Evolutionary conservation across 1,139 yeast species (phyloP).

Genomic region (Pichia sp.): DNA sequence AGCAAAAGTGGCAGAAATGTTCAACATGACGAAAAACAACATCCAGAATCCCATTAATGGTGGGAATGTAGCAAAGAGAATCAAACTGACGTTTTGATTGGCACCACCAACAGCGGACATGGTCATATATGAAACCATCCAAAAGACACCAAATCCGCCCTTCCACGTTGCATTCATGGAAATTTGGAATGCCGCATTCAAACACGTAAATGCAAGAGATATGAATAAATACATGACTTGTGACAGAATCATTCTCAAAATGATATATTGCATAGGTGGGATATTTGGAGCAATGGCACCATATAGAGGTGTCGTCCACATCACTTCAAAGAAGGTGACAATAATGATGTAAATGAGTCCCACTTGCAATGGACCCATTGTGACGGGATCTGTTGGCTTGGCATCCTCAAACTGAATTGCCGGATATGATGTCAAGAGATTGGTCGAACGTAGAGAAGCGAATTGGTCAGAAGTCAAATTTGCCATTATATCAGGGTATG

Average conservation of each 20-base stretch:
- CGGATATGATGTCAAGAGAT: slow-evolving; percentile 31
- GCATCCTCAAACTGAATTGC: slow-evolving; percentile 37
- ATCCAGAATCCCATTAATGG: slow-evolving; percentile 44
- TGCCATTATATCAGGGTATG: slow-evolving; percentile 27
- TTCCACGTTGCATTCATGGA: slow-evolving; percentile 33
- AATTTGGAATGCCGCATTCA: slow-evolving; percentile 41
- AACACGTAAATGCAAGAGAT: slow-evolving; percentile 35
- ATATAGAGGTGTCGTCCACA: slow-evolving; percentile 42
- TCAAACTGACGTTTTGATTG: slow-evolving; percentile 37
- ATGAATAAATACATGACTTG: slow-evolving; percentile 38
- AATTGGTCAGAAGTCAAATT: slow-evolving; percentile 21
- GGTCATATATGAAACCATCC: slow-evolving; percentile 39
- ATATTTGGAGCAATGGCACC: slow-evolving; percentile 34
- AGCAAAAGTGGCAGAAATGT: slow-evolving; percentile 42
- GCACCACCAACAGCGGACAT: slow-evolving; percentile 47
- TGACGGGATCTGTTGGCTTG: slow-evolving; percentile 47
- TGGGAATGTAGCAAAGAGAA: slow-evolving; percentile 34
- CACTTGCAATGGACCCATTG: slow-evolving; percentile 61
- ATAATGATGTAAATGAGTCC: slow-evolving; percentile 72
- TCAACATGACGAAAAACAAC: slow-evolving; percentile 36
- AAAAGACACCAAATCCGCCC: slow-evolving; percentile 43
- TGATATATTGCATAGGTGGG: slow-evolving; percentile 33
- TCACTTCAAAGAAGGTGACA: slow-evolving; percentile 47
- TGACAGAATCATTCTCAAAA: slow-evolving; percentile 34
- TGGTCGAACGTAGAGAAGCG: slow-evolving; percentile 17